A percentile compares a stretch with the other conserved stretches of the same genome.
phyloP scores from a whole-genome alignment of 2,329 filamentous ascomycete species.

The Stagonosporopsis rhizophila region DNA sequence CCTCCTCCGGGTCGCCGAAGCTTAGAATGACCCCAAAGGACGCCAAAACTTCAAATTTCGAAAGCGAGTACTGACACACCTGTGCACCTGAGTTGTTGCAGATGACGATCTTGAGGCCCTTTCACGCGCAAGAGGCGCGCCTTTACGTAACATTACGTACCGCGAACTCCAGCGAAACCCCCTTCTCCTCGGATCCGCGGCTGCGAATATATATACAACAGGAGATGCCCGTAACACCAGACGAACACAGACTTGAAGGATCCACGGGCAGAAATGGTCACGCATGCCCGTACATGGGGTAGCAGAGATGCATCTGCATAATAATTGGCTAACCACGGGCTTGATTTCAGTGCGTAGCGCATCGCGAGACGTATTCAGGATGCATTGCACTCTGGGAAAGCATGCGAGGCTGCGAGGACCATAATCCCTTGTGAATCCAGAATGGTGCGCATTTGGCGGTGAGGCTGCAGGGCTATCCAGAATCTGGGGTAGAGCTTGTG shows the following conservation, averaged over 20 bases:
- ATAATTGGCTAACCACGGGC: not conserved
- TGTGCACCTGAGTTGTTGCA: constrained; percentile 11
- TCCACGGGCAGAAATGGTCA: not conserved
- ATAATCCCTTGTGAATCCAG: not conserved
- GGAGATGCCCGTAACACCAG: constrained; percentile 5
- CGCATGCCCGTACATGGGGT: no score
- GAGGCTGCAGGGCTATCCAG: constrained; percentile 8
- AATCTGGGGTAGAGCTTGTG: constrained; percentile 17
- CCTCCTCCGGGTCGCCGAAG: not conserved
- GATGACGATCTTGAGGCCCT: constrained; percentile 4
- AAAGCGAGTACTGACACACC: not conserved
- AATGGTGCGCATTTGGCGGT: constrained; percentile 3
- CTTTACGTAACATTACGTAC: constrained; percentile 42
- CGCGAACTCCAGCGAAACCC: constrained; percentile 14
- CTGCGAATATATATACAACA: constrained; percentile 14
- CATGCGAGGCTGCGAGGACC: not conserved
- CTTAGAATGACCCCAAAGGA: not conserved
- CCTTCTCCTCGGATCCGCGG: constrained; percentile 37
- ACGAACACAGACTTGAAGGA: not conserved
- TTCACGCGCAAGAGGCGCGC: constrained; percentile 11
- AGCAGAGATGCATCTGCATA: not conserved
- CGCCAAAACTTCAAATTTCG: constrained; percentile 1
- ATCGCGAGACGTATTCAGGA: not conserved
- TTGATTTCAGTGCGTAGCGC: not conserved
- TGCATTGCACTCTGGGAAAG: not conserved